These are phyloP conservation scores for Tolypocladium ophioglossoides DNA, from an alignment of 2,329 filamentous ascomycete species.

Conservation along the genomic window DNA sequence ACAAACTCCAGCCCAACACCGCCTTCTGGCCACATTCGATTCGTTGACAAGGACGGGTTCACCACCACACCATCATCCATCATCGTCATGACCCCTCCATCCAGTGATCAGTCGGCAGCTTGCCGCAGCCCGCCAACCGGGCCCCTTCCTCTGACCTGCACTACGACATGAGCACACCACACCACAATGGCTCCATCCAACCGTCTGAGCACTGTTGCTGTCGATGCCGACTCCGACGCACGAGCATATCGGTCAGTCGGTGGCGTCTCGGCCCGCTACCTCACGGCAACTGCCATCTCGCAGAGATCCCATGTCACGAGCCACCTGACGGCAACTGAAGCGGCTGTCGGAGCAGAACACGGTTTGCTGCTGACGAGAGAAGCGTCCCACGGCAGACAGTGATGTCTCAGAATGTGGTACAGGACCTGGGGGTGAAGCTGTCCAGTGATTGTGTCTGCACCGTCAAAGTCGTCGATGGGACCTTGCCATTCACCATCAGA, in stretches of 20 bases:
- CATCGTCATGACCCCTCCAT: background rate
- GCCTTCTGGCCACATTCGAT: background rate
- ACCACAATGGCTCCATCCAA: background rate
- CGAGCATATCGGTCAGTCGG: background rate
- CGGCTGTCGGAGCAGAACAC: background rate
- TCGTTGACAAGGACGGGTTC: background rate
- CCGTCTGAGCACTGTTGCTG: background rate
- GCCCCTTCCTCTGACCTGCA: background rate
- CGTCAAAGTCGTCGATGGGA: background rate
- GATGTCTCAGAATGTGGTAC: background rate
- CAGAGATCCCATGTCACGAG: background rate
- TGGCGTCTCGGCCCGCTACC: background rate
- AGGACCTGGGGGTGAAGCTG: background rate
- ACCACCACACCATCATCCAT: background rate
- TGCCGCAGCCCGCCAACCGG: background rate
- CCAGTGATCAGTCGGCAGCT: background rate
- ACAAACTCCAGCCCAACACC: background rate
- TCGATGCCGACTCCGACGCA: background rate
- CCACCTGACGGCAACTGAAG: background rate
- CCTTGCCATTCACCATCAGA: background rate
- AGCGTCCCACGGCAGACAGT: background rate
- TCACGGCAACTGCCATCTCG: background rate
- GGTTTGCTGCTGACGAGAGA: background rate
- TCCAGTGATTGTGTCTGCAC: background rate
- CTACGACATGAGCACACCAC: background rate